Evolutionary conservation across 306 rosid genomes (phyloP), one percentile per base, ranked within the genome.

Genomic region (Quercus glauca): DNA sequence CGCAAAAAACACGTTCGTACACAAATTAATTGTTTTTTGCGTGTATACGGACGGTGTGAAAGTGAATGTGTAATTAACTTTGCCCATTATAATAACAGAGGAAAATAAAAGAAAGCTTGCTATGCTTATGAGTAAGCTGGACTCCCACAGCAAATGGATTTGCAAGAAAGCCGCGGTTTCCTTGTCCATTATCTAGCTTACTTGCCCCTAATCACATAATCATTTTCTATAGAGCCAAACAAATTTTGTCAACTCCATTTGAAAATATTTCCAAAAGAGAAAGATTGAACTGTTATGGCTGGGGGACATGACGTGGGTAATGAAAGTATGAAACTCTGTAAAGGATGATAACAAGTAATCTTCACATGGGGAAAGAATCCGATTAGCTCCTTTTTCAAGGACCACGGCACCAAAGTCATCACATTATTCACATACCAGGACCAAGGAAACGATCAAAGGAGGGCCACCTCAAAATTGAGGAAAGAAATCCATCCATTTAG

Each of bases 391-490:
- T 28, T 14, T 58, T 59, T 26, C 31, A 29, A 64, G 70, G 70
- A 64, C 70, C 69, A 64, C 25, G 25, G 25, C 25, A 23, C 70
- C 43, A 28, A 8, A 2, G 45, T 41, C 45, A 41, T 41, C n/a
- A 0, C 4, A 26, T 12, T 13, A 26, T 13, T 13, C 41, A 2
- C 13, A 61, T 23, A 25, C 9, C 41, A 2, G 28, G 41, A 75
- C 77, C 74, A 75, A 53, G 31, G 31, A 53, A 73, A 61, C 67
- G 71, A 81, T 71, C 67, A 55, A 57, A 64, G 76, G 28, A 83
- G 90, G 89, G 79, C 84, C 89, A 88, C 86, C 8, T 28, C n/a
- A 71, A 60, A 26, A 67, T 73, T 60, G 33, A 71, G 53, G 58
- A 33, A 79, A 74, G 23, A 65, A 70, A 59, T 45, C 80, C 73